Evolutionary conservation across 2,329 filamentous ascomycete species (phyloP).

Genomic region (Polytolypa hystricis): DNA sequence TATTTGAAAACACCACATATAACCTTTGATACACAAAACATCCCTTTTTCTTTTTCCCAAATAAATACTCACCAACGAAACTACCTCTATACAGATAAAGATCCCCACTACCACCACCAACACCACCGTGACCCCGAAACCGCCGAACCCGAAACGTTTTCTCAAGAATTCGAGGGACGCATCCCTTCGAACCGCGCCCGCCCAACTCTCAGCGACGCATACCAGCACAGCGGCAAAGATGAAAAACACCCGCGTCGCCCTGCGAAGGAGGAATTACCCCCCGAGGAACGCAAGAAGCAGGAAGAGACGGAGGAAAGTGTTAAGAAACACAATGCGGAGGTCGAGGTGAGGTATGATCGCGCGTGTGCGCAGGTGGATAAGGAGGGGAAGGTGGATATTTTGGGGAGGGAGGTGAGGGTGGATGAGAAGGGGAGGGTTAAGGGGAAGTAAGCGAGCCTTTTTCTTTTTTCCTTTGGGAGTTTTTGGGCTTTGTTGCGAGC

Average conservation of each 20-base stretch:
- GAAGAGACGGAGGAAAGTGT: slow-evolving; percentile 9
- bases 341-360: slow-evolving; percentile 11
- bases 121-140: slow-evolving; percentile 6
- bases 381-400: slow-evolving; percentile 5
- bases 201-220: slow-evolving; percentile 11
- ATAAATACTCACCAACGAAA: too few species aligned
- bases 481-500: too few species aligned
- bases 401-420: slow-evolving; percentile 9
- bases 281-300: slow-evolving; percentile 7
- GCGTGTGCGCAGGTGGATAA: slow-evolving; percentile 8
- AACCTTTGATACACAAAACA: too few species aligned
- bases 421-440: slow-evolving; percentile 5
- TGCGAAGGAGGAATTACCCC: slow-evolving; percentile 8
- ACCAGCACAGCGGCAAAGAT: slow-evolving; percentile 12
- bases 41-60: too few species aligned
- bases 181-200: slow-evolving; percentile 13
- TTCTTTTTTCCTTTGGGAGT: too few species aligned
- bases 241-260: slow-evolving; percentile 10
- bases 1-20: too few species aligned
- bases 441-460: slow-evolving; percentile 7
- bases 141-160: slow-evolving; percentile 9
- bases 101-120: slow-evolving; percentile 6
- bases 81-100: neutral
- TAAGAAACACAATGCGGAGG: slow-evolving; percentile 12
- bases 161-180: slow-evolving; percentile 11